Percentiles rank a stretch among this genome's conserved stretches.
Evolutionary conservation across 2,329 filamentous ascomycete species (phyloP).

Genomic region (Claviceps monticola): DNA sequence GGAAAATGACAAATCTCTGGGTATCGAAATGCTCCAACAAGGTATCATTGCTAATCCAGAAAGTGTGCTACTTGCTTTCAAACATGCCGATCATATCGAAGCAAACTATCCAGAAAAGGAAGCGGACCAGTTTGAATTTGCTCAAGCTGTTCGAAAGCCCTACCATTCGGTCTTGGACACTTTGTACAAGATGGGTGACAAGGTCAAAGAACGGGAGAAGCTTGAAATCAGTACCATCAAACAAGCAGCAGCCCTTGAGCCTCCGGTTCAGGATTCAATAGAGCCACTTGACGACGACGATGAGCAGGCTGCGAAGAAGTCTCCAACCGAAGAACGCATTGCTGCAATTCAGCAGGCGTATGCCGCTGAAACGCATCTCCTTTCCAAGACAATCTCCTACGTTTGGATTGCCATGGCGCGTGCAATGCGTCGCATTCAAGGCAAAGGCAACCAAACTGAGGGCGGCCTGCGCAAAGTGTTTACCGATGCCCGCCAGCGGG

Average conservation of each 20-base stretch:
- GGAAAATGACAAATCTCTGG: slow-evolving; percentile 45
- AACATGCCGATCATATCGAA: slow-evolving; percentile 79
- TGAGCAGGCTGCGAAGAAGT: slow-evolving; percentile 26
- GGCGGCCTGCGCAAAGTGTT: slow-evolving; percentile 86
- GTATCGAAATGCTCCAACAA: slow-evolving; percentile 64
- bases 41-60: slow-evolving; percentile 87
- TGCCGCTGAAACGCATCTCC: slow-evolving; percentile 55
- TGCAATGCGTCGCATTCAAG: slow-evolving; percentile 87
- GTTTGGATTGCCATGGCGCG: slow-evolving; percentile 93
- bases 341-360: slow-evolving; percentile 51
- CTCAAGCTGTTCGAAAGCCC: slow-evolving; percentile 64
- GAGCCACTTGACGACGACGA: slow-evolving; percentile 36
- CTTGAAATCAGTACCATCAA: slow-evolving; percentile 43
- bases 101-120: slow-evolving; percentile 64
- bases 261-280: slow-evolving; percentile 23
- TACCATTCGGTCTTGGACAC: slow-evolving; percentile 74
- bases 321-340: slow-evolving; percentile 51
- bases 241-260: slow-evolving; percentile 30
- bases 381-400: slow-evolving; percentile 78
- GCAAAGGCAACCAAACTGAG: slow-evolving; percentile 48
- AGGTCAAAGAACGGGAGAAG: slow-evolving; percentile 50
- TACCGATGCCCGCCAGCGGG: slow-evolving; percentile 72
- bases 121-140: slow-evolving; percentile 62
- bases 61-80: slow-evolving; percentile 79
- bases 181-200: slow-evolving; percentile 75